Evolutionary conservation across 2,329 filamentous ascomycete species (phyloP), one percentile per base, ranked within the genome.

Genomic region (Pezicula rhizophila): DNA sequence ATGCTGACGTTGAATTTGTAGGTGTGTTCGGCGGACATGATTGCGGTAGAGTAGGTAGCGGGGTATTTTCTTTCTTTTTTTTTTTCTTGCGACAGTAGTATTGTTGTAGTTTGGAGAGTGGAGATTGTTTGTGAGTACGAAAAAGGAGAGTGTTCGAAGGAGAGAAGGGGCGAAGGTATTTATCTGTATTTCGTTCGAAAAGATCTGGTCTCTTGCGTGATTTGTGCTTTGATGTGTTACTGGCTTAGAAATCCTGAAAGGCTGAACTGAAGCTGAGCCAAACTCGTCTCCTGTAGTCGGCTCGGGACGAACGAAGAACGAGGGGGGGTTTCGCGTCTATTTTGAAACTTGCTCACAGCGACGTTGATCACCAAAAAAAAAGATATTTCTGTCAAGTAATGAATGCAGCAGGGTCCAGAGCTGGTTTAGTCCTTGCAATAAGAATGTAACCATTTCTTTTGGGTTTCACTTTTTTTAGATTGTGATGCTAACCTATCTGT

Each of bases 1-100:
- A 99, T 99, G 70, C 75, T 78, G 69, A 97, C 82, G 71, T 91
- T 84, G 78, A 97, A 97, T 70, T 93, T 89, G 85, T 97, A 97
- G 60, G 82, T 88, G 76, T 96, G 89, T 61, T 85, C 82, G 41
- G 53, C 54, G 11, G 53, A 54, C 52, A 56, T 58, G 14, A 20
- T 51, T 25, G 42, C 44, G 33, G 25, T 45, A 18, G 6, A 42
- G 41, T 43, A 4, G 23, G 23, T 45, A 12, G 42, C 37, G 43
- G 35, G 33, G 38, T 41, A 37, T 25, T 28, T 17, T 46, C 18
- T 7, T 20, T 8, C 28, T 25, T 28, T 14, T 46, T 28, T 39
- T 25, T 28, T 14, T 46, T 28, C 8, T 20, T 14, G 46, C 8
- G 17, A 38, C 4, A 10, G 18, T 18, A 18, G 23, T 23, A 23